These are phyloP conservation scores for Ascochyta viciae-villosae DNA, from an alignment of 2,329 filamentous ascomycete genomes.

Conservation along the genomic window DNA sequence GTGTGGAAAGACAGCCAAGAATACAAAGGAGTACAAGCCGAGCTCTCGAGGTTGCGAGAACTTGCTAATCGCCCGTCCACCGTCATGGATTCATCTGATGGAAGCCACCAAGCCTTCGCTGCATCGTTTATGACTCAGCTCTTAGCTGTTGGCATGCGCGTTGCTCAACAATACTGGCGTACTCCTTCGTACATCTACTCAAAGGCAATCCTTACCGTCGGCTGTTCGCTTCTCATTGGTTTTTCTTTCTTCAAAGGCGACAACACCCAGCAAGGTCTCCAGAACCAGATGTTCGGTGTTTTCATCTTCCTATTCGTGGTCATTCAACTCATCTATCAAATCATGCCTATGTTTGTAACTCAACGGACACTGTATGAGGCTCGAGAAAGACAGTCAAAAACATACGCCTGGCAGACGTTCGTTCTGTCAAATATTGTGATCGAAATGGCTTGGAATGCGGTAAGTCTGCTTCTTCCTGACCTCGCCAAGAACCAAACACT, in stretches of 20 bases:
- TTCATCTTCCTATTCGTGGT: constrained; percentile 58
- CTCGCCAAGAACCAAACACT: background rate
- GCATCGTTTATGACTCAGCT: constrained; percentile 49
- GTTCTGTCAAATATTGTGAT: constrained; percentile 73
- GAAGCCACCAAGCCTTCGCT: constrained; percentile 52
- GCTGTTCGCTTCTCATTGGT: constrained; percentile 43
- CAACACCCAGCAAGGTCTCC: constrained; percentile 51
- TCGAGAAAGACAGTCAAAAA: constrained; percentile 68
- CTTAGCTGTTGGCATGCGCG: constrained; percentile 48
- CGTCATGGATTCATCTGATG: constrained; percentile 53
- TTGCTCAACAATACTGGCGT: constrained; percentile 57
- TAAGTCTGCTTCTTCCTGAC: constrained; percentile 58
- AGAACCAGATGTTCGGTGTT: constrained; percentile 57
- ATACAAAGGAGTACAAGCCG: constrained; percentile 38
- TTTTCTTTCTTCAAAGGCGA: constrained; percentile 53
- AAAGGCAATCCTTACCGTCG: constrained; percentile 40
- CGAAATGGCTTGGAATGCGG: constrained; percentile 64
- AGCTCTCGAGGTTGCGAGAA: constrained; percentile 50
- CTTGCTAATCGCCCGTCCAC: constrained; percentile 40
- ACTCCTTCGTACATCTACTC: constrained; percentile 54
- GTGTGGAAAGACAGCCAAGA: constrained; percentile 47
- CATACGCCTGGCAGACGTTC: constrained; percentile 78
- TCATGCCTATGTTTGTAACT: constrained; percentile 64
- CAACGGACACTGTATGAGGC: constrained; percentile 66
- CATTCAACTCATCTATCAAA: constrained; percentile 52